Conservation (phyloP, 2,329 filamentous ascomycete genomes). For the Amphichorda felina region DNA sequence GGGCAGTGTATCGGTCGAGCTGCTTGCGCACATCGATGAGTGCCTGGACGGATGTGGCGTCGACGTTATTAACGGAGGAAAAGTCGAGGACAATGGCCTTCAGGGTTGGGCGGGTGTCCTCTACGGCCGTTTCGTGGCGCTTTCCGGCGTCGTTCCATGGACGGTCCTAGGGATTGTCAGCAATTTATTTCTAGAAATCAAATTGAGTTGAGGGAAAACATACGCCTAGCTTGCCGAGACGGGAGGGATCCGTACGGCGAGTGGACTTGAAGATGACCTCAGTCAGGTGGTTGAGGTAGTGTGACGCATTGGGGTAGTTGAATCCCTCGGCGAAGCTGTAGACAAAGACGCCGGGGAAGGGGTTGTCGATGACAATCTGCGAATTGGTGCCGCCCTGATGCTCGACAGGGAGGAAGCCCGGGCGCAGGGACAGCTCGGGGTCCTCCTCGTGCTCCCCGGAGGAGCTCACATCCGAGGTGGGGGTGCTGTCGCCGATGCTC, state of each 20-base stretch:
- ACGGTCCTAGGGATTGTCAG: constrained; percentile 25
- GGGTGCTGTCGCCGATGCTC: constrained; percentile 53
- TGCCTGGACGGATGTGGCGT: constrained; percentile 41
- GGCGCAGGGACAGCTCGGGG: constrained; percentile 27
- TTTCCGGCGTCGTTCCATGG: constrained; percentile 45
- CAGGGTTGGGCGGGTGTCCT: constrained; percentile 33
- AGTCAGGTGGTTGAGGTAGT: constrained; percentile 36
- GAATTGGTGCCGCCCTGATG: constrained; percentile 40
- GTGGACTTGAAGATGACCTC: constrained; percentile 32
- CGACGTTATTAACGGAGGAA: constrained; percentile 40
- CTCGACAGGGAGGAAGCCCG: constrained; percentile 34
- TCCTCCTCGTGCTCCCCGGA: background rate
- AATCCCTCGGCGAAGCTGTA: constrained; percentile 44
- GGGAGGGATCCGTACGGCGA: constrained; percentile 27
- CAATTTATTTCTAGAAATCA: background rate
- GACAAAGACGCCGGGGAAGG: constrained; percentile 41
- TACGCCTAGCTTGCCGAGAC: constrained; percentile 33
- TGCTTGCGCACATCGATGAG: constrained; percentile 42
- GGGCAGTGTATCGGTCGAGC: constrained; percentile 36
- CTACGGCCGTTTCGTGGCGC: constrained; percentile 17
- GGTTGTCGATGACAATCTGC: constrained; percentile 27
- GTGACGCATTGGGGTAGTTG: constrained; percentile 42
- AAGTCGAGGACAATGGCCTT: constrained; percentile 45
- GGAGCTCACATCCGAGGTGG: constrained; percentile 35
- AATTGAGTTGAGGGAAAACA: constrained; percentile 9